These are phyloP conservation scores for Mycena amicta DNA, from an alignment of 768 basidiomycete species.

Conservation along the genomic window DNA sequence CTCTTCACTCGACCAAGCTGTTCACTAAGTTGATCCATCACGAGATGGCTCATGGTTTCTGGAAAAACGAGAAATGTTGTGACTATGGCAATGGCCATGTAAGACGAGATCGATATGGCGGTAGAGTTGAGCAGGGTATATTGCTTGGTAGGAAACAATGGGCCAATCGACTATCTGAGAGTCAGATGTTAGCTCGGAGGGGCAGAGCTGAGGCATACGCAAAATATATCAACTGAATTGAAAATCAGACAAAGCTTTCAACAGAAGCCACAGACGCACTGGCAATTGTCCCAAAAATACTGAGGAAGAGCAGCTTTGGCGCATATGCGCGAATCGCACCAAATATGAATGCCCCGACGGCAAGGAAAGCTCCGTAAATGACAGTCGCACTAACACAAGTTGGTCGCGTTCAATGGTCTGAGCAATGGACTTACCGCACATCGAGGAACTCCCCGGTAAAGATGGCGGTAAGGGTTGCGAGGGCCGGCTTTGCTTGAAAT, in stretches of 20 bases:
- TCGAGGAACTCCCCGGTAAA: constrained; percentile 57
- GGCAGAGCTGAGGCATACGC: constrained; percentile 28
- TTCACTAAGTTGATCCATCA: constrained; percentile 31
- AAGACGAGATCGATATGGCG: constrained; percentile 47
- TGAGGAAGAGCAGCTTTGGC: constrained; percentile 47
- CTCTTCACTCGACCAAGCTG: constrained; percentile 32
- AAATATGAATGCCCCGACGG: constrained; percentile 44
- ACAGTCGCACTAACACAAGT: constrained; percentile 37
- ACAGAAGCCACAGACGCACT: background rate
- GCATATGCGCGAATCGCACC: constrained; percentile 48
- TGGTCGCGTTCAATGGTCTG: background rate
- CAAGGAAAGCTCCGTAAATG: constrained; percentile 53
- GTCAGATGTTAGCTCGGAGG: background rate
- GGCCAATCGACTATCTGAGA: constrained; percentile 41
- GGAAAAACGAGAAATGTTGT: constrained; percentile 54
- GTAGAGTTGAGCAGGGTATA: constrained; percentile 46
- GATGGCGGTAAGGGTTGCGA: constrained; percentile 39
- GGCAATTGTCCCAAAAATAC: constrained; percentile 51
- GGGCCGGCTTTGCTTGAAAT: constrained; percentile 41
- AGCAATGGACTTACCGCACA: constrained; percentile 27
- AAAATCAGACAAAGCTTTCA: background rate
- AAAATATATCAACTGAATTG: constrained; percentile 38
- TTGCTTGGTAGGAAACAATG: constrained; percentile 49
- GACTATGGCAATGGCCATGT: constrained; percentile 51
- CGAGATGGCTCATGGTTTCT: constrained; percentile 48